phyloP scores from a whole-genome alignment of 108 stramenopile genomes.

The Conticribra guillardii region DNA sequence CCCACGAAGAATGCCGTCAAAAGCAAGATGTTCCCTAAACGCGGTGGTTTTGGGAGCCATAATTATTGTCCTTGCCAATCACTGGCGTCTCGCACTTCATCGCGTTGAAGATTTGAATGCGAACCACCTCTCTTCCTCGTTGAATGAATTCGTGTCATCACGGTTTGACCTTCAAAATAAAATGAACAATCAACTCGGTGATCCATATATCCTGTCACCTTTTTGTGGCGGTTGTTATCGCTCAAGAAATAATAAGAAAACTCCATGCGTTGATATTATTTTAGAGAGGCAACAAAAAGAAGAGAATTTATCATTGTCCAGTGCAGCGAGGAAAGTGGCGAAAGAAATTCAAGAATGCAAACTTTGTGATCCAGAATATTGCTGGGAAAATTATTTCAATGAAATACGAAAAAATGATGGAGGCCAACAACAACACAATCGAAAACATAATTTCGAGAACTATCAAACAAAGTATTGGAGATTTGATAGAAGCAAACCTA shows the following conservation, averaged over 20 bases:
- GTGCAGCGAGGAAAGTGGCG: slow-evolving; percentile 20
- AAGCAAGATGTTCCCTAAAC: no score
- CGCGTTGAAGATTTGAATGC: neutral
- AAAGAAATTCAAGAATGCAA: slow-evolving; percentile 17
- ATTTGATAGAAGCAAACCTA: slow-evolving; percentile 35
- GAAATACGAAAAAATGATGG: neutral
- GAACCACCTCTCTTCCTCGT: neutral
- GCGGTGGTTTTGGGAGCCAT: neutral
- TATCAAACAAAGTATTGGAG: slow-evolving; percentile 41
- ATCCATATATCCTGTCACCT: neutral
- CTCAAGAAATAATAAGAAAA: neutral
- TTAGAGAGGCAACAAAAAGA: neutral
- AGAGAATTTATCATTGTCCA: slow-evolving; percentile 9
- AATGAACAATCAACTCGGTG: neutral
- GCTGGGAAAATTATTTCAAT: slow-evolving; percentile 12
- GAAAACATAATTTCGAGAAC: neutral
- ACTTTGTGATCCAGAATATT: slow-evolving; percentile 28
- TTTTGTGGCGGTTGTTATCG: slow-evolving; percentile 3
- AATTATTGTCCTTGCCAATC: slow-evolving; percentile 8
- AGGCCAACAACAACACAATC: neutral
- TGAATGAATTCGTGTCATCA: no score
- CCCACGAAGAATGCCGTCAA: no score
- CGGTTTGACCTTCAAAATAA: neutral
- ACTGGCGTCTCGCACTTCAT: slow-evolving; percentile 13
- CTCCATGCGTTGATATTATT: slow-evolving; percentile 14